Percentiles rank a stretch among this genome's conserved stretches.
These are phyloP conservation scores for Selaginella moellendorffii DNA, from an alignment of 75 land plant genomes.

Conservation along the genomic window DNA sequence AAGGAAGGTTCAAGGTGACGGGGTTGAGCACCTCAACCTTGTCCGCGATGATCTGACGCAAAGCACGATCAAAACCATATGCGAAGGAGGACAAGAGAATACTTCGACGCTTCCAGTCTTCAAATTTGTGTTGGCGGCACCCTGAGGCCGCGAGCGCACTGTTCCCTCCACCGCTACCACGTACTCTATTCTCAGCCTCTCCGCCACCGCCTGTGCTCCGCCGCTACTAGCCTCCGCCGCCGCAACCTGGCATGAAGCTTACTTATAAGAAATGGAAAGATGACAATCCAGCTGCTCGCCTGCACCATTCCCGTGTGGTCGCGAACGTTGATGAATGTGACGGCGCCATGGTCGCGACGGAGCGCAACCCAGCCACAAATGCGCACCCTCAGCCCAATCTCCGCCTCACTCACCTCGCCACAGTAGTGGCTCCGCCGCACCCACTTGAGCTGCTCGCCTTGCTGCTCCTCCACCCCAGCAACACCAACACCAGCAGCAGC, in stretches of 20 bases:
- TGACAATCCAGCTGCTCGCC: slow-evolving; percentile 38
- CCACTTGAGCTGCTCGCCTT: too few species aligned
- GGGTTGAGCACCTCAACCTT: slow-evolving; percentile 49
- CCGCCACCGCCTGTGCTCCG: slow-evolving; percentile 44
- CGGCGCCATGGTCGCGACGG: slow-evolving; percentile 66
- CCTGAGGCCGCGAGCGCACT: slow-evolving; percentile 62
- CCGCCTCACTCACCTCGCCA: slow-evolving; percentile 38
- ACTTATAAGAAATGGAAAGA: too few species aligned
- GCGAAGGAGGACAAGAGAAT: background rate
- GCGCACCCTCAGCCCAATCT: slow-evolving; percentile 59
- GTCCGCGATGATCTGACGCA: slow-evolving; percentile 63
- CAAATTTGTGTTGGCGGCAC: slow-evolving; percentile 64
- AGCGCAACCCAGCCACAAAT: slow-evolving; percentile 96
- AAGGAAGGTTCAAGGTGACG: slow-evolving; percentile 61
- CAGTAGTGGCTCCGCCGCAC: slow-evolving; percentile 44
- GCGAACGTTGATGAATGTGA: slow-evolving; percentile 77
- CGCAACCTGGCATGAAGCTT: slow-evolving; percentile 32
- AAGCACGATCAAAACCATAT: background rate
- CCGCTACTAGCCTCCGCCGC: slow-evolving; percentile 62
- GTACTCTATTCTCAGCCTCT: slow-evolving; percentile 60
- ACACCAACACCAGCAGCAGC: too few species aligned
- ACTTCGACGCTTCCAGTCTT: slow-evolving; percentile 86
- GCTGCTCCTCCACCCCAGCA: too few species aligned
- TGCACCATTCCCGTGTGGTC: slow-evolving; percentile 82
- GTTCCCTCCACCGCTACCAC: slow-evolving; percentile 80